Conservation (phyloP, 2,329 filamentous ascomycete species). For the Aspergillaceae sp. region DNA sequence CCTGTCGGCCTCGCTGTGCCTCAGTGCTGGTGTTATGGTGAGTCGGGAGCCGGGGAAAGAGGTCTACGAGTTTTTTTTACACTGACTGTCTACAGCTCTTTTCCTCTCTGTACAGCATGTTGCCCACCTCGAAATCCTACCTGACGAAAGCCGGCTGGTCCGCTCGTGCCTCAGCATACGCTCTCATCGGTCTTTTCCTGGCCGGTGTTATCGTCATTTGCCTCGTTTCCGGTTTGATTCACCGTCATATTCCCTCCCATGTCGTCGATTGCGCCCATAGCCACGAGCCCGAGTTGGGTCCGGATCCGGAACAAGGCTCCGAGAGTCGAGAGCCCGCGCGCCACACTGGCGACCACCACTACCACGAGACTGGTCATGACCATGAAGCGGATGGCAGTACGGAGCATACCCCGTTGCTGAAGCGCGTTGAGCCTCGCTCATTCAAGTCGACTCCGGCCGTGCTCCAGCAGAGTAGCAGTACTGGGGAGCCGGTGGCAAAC, state of each 20-base stretch:
- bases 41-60: constrained; percentile 18
- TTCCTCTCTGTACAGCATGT: constrained; percentile 85
- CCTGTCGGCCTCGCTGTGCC: constrained; percentile 74
- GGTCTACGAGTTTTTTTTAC: neutral
- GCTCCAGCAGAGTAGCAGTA: neutral
- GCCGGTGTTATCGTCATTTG: constrained; percentile 41
- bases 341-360: no score
- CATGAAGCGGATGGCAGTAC: constrained; percentile 9
- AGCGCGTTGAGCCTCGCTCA: constrained; percentile 4
- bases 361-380: neutral
- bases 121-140: constrained; percentile 75
- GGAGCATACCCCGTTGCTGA: constrained; percentile 26
- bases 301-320: constrained; percentile 23
- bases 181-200: constrained; percentile 39
- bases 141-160: constrained; percentile 60
- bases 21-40: constrained; percentile 97
- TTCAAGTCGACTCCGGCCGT: constrained; percentile 18
- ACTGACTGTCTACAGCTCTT: constrained; percentile 55
- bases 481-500: constrained; percentile 3
- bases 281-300: constrained; percentile 26
- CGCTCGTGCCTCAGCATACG: constrained; percentile 53
- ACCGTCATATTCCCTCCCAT: constrained; percentile 42
- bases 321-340: no score
- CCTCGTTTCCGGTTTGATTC: constrained; percentile 37
- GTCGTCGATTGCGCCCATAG: constrained; percentile 43